Evolutionary conservation across 805 yeast species (phyloP).

Genomic region (Saturnispora galanensis): DNA sequence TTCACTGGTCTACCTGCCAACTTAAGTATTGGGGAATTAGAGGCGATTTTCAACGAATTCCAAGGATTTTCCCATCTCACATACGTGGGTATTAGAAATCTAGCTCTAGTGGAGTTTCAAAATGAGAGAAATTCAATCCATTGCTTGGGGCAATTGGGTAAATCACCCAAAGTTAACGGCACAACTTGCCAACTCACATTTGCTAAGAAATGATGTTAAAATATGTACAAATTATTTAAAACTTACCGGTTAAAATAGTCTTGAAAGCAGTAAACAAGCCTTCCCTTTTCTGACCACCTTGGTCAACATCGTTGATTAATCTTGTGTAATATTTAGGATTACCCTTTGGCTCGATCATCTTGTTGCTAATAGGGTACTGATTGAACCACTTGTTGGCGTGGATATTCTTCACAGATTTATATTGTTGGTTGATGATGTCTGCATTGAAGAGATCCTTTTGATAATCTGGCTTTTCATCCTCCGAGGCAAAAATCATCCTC

Average conservation of each 20-base stretch:
- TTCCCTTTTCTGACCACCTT: constrained; percentile 58
- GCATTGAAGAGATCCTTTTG: constrained; percentile 43
- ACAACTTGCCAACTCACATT: constrained; percentile 19
- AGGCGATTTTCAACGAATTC: constrained; percentile 35
- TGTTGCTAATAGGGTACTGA: constrained; percentile 55
- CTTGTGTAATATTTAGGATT: constrained; percentile 72
- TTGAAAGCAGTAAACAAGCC: constrained; percentile 53
- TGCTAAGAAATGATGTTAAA: constrained; percentile 22
- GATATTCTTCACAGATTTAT: constrained; percentile 45
- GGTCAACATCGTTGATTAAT: constrained; percentile 53
- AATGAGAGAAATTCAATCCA: constrained; percentile 38
- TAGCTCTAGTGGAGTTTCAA: constrained; percentile 77
- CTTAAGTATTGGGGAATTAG: constrained; percentile 32
- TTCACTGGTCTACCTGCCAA: constrained; percentile 52
- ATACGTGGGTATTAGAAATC: constrained; percentile 51
- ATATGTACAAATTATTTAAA: constrained; percentile 12
- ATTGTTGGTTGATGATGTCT: constrained; percentile 42
- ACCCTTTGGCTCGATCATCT: constrained; percentile 70
- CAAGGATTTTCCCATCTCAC: constrained; percentile 62
- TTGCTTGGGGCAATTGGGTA: constrained; percentile 19
- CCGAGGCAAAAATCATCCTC: constrained; percentile 28
- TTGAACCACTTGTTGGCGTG: constrained; percentile 52
- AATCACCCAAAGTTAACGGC: constrained; percentile 13
- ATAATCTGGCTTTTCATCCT: constrained; percentile 30
- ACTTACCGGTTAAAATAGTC: constrained; percentile 70